Percentiles rank a stretch among this genome's conserved stretches.
Conservation (phyloP, 768 basidiomycete species). For the Sarcomyxa edulis region DNA sequence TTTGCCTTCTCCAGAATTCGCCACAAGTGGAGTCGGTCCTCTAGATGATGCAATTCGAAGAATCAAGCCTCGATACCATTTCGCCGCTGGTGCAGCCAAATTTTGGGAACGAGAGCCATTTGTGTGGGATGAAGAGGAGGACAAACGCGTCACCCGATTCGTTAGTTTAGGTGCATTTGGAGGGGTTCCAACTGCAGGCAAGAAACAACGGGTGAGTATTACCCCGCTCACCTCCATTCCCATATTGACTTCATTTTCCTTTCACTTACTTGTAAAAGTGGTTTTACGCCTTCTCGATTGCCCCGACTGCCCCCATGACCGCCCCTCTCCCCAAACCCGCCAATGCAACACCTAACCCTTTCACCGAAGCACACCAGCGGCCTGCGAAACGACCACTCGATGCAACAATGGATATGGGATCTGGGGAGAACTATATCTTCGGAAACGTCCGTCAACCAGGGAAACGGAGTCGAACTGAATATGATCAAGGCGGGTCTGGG, state of each 20-base stretch:
- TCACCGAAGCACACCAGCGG: slow-evolving; percentile 34
- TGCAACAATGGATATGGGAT: slow-evolving; percentile 27
- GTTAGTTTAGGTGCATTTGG: slow-evolving; percentile 89
- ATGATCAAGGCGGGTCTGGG: slow-evolving; percentile 36
- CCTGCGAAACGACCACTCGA: slow-evolving; percentile 52
- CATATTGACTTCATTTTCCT: slow-evolving; percentile 1
- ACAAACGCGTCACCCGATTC: slow-evolving; percentile 71
- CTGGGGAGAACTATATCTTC: slow-evolving; percentile 68
- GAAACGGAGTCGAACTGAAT: slow-evolving; percentile 46
- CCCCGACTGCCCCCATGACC: slow-evolving; percentile 39
- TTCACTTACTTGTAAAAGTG: slow-evolving; percentile 47
- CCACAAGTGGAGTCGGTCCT: slow-evolving; percentile 43
- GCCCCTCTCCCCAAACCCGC: slow-evolving; percentile 39
- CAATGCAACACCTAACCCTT: slow-evolving; percentile 72
- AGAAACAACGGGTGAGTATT: slow-evolving; percentile 77
- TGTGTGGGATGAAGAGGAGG: slow-evolving; percentile 69
- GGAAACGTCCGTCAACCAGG: slow-evolving; percentile 50
- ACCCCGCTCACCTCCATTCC: background rate
- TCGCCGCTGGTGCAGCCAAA: slow-evolving; percentile 61
- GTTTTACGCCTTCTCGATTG: slow-evolving; percentile 95
- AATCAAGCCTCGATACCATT: slow-evolving; percentile 84
- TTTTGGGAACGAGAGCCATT: slow-evolving; percentile 98
- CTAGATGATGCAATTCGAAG: slow-evolving; percentile 60
- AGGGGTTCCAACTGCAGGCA: slow-evolving; percentile 47
- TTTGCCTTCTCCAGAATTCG: slow-evolving; percentile 40